These are phyloP conservation scores for Hyphopichia fennica DNA, from an alignment of 1,139 yeast species.

Conservation along the genomic window DNA sequence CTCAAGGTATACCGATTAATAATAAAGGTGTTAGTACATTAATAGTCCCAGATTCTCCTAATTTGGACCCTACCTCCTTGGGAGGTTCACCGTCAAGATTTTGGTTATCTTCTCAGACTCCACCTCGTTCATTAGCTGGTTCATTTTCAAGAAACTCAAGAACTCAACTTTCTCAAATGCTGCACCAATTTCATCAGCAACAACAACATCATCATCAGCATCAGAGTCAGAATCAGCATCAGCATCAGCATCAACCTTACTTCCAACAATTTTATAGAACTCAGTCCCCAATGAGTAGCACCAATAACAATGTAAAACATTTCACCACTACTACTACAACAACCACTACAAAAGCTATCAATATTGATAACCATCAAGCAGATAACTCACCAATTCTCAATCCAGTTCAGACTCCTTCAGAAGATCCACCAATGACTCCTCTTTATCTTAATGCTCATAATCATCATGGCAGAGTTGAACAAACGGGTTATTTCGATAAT, in stretches of 20 bases:
- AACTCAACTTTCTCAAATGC: conserved; percentile 17
- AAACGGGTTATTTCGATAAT: conserved; percentile 2
- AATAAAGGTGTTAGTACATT: conserved; percentile 6
- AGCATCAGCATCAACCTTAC: conserved; percentile 8
- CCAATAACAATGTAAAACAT: conserved; percentile 5
- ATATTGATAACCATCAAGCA: conserved; percentile 14
- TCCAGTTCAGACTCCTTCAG: conserved; percentile 47
- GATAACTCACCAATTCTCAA: conserved; percentile 35
- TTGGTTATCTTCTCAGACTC: conserved; percentile 53
- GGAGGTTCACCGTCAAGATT: conserved; percentile 59
- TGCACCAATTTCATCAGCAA: conserved; percentile 10
- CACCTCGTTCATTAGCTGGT: conserved; percentile 38
- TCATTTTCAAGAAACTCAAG: conserved; percentile 20
- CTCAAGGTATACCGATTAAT: conserved; percentile 31
- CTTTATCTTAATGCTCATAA: conserved; percentile 25
- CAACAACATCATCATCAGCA: conserved; percentile 10
- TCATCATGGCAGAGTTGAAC: background rate
- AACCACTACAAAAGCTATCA: conserved; percentile 1
- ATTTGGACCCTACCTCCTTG: conserved; percentile 50
- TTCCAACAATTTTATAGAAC: conserved; percentile 1
- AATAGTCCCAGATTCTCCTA: conserved; percentile 51
- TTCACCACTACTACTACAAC: background rate
- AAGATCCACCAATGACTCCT: conserved; percentile 51
- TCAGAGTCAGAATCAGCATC: conserved; percentile 4
- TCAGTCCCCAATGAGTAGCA: conserved; percentile 5